Evolutionary conservation across 1,284 basidiomycete species (phyloP).

Genomic region (Tylopilus orsonianus): DNA sequence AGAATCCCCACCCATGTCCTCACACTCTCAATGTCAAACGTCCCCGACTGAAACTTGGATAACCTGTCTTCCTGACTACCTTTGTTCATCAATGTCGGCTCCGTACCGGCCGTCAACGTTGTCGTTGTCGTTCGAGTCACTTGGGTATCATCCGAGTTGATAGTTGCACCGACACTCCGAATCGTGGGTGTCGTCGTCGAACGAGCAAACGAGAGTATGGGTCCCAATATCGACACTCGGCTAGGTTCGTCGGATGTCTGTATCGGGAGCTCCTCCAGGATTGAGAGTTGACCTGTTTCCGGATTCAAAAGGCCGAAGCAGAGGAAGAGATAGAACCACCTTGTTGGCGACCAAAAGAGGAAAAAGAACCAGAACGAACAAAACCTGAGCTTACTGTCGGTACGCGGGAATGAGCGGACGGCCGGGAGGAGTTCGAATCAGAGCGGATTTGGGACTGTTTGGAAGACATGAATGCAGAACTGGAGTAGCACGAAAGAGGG

Average conservation of each 20-base stretch:
- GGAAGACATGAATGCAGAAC: conserved; percentile 51
- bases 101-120: conserved; percentile 21
- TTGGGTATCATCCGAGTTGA: conserved; percentile 33
- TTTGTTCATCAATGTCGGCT: conserved; percentile 6
- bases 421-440: conserved; percentile 49
- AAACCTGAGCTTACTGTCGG: conserved; percentile 42
- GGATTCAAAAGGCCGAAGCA: conserved; percentile 41
- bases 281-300: conserved; percentile 25
- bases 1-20: conserved; percentile 5
- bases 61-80: conserved; percentile 11
- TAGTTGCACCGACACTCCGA: conserved; percentile 33
- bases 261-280: conserved; percentile 21
- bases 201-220: conserved; percentile 34
- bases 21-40: conserved; percentile 27
- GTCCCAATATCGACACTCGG: conserved; percentile 35
- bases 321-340: conserved; percentile 33
- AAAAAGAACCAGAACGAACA: conserved; percentile 50
- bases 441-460: conserved; percentile 33
- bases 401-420: conserved; percentile 39
- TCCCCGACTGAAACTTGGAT: conserved; percentile 15
- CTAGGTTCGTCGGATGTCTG: conserved; percentile 21
- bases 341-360: conserved; percentile 46
- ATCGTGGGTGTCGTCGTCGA: conserved; percentile 32
- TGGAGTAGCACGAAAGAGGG: conserved; percentile 43
- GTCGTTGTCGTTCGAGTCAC: conserved; percentile 28